Evolutionary conservation across 345 rosid species (phyloP).

Genomic region (Isatis tinctoria): DNA sequence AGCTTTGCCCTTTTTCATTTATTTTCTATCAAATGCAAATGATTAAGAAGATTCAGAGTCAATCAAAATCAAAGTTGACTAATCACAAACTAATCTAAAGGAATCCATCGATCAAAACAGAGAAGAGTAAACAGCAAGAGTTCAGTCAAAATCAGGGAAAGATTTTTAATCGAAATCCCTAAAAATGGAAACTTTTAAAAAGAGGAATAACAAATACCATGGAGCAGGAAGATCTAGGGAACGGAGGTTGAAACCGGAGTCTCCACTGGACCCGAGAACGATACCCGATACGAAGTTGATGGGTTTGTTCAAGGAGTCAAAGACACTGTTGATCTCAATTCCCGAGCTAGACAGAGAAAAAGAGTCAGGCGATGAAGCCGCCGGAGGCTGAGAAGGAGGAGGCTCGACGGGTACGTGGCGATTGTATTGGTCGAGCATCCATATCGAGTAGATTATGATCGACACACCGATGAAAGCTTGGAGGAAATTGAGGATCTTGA

Average conservation of each 20-base stretch:
- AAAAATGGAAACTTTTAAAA: constrained; percentile 6
- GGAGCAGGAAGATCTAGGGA: constrained; percentile 78
- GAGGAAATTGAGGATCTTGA: constrained; percentile 65
- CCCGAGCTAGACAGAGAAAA: constrained; percentile 13
- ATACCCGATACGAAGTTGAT: constrained; percentile 34
- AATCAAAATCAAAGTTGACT: not conserved
- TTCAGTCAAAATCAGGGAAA: not conserved
- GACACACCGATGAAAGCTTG: constrained; percentile 68
- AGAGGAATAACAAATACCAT: constrained; percentile 45
- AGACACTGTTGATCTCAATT: constrained; percentile 7
- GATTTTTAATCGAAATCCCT: not conserved
- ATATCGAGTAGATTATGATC: constrained; percentile 64
- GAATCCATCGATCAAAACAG: not conserved
- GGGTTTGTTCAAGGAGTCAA: constrained; percentile 1
- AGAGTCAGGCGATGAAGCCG: constrained; percentile 22
- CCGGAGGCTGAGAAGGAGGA: constrained; percentile 25
- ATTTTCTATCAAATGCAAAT: not conserved
- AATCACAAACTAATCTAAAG: not conserved
- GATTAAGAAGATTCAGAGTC: not conserved
- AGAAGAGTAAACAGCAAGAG: not conserved
- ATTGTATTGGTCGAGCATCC: constrained; percentile 90
- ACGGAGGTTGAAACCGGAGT: constrained; percentile 42
- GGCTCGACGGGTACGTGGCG: constrained; percentile 38
- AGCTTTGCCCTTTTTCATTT: not conserved
- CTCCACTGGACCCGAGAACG: constrained; percentile 37